phyloP scores from a whole-genome alignment of 202 grass and related monocot species.

The Zizania palustris region DNA sequence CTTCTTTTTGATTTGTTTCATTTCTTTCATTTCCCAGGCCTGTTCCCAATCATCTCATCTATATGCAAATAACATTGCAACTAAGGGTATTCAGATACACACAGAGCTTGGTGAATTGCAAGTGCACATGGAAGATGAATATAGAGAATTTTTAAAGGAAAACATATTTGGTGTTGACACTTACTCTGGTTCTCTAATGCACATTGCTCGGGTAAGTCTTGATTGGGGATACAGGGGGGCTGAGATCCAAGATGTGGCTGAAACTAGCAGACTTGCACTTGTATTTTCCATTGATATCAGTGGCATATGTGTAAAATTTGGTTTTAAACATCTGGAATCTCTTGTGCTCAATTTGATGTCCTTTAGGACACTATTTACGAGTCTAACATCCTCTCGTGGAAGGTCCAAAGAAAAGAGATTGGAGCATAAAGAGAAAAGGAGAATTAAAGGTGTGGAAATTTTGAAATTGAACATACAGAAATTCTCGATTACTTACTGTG shows the following conservation, averaged over 20 bases:
- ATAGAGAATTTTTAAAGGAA: conserved; percentile 81
- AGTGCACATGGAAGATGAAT: conserved; percentile 83
- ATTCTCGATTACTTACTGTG: conserved; percentile 71
- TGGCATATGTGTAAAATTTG: conserved; percentile 77
- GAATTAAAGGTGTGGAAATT: conserved; percentile 67
- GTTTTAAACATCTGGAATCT: conserved; percentile 84
- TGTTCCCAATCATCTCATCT: conserved; percentile 91
- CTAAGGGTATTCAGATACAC: conserved; percentile 88
- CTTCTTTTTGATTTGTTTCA: conserved; percentile 34
- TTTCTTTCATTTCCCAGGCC: conserved; percentile 58
- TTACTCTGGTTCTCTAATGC: conserved; percentile 74
- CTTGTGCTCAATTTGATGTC: conserved; percentile 70
- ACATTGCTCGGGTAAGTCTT: conserved; percentile 80
- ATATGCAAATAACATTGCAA: conserved; percentile 93
- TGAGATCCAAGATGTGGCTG: conserved; percentile 63
- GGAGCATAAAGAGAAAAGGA: conserved; percentile 58
- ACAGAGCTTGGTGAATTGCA: conserved; percentile 91
- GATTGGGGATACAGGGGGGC: conserved; percentile 86
- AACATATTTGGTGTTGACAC: conserved; percentile 83
- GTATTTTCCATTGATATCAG: conserved; percentile 81
- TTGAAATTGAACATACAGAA: conserved; percentile 82
- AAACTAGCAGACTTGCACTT: conserved; percentile 59
- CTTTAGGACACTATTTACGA: conserved; percentile 77
- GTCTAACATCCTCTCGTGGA: conserved; percentile 50
- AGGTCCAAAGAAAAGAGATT: conserved; percentile 57